Percentiles rank a stretch among this genome's conserved stretches.
Evolutionary conservation across 129 eudicot genomes (phyloP).

Genomic region (Arctium lappa): DNA sequence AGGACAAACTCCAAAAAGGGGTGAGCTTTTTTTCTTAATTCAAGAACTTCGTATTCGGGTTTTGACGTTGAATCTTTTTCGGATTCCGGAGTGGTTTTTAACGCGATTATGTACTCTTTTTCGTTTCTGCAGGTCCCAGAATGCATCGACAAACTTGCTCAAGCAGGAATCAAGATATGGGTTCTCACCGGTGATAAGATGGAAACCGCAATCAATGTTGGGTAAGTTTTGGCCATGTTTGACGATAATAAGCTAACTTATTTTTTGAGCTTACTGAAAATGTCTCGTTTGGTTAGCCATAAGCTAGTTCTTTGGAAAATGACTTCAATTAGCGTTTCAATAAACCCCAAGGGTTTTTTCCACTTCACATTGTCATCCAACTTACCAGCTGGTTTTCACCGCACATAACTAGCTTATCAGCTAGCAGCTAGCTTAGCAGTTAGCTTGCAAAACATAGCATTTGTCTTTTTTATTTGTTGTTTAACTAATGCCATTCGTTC

Average conservation of each 20-base stretch:
- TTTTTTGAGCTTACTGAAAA: background rate
- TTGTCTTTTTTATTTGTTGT: background rate
- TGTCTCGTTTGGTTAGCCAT: background rate
- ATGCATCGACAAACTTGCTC: slow-evolving; percentile 96
- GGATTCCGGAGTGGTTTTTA: background rate
- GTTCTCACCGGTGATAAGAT: slow-evolving; percentile 96
- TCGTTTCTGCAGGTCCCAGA: slow-evolving; percentile 65
- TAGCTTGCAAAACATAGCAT: too few relatives aligned
- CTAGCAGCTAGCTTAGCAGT: background rate
- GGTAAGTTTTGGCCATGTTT: slow-evolving; percentile 37
- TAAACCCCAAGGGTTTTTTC: background rate
- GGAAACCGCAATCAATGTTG: slow-evolving; percentile 96
- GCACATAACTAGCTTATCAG: background rate
- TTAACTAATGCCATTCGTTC: background rate
- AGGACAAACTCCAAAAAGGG: slow-evolving; percentile 95
- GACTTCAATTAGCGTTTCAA: background rate
- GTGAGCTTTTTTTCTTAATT: slow-evolving; percentile 30
- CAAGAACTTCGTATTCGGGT: slow-evolving; percentile 3
- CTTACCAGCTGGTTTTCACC: too few relatives aligned
- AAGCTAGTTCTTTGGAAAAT: background rate
- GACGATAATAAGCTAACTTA: too few relatives aligned
- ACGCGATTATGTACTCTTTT: background rate
- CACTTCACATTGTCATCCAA: background rate
- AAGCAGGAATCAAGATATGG: slow-evolving; percentile 96
- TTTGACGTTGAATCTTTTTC: background rate